Percentiles rank a stretch among this genome's conserved stretches.
phyloP scores from a whole-genome alignment of 202 grass and related monocot genomes.

The Miscanthus sacchariflorus region DNA sequence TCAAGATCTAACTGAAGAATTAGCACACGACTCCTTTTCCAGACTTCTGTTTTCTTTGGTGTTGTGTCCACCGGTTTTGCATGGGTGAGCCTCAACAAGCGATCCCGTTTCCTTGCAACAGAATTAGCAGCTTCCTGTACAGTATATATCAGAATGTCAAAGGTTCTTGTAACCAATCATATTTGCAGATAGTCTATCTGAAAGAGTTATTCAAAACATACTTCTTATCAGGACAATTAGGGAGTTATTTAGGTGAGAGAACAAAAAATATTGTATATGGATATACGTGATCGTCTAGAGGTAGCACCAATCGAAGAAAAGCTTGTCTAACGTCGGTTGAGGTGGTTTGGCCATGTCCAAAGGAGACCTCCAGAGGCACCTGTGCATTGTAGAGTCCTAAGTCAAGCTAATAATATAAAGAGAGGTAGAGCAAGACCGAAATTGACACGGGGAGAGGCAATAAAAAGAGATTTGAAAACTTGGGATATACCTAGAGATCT shows the following conservation, averaged over 20 bases:
- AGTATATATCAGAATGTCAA: slow-evolving; percentile 21
- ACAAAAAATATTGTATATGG: not conserved
- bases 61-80: not conserved
- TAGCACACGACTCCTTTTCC: slow-evolving; percentile 23
- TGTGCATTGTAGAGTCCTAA: too few relatives aligned
- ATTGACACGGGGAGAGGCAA: too few relatives aligned
- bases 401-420: too few relatives aligned
- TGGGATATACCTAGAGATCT: too few relatives aligned
- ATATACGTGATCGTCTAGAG: too few relatives aligned
- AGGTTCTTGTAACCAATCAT: not conserved
- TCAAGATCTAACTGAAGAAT: too few relatives aligned
- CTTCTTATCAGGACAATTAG: not conserved
- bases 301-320: too few relatives aligned
- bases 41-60: slow-evolving; percentile 53
- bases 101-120: not conserved
- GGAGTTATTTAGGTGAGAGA: not conserved
- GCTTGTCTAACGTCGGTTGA: too few relatives aligned
- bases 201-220: not conserved
- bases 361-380: too few relatives aligned
- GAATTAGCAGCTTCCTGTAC: slow-evolving; percentile 79
- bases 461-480: too few relatives aligned
- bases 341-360: too few relatives aligned
- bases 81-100: not conserved
- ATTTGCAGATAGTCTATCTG: not conserved
- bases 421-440: too few relatives aligned